These are phyloP conservation scores for Solanum neorickii DNA, from an alignment of 257 asterid genomes.

Conservation along the genomic window DNA sequence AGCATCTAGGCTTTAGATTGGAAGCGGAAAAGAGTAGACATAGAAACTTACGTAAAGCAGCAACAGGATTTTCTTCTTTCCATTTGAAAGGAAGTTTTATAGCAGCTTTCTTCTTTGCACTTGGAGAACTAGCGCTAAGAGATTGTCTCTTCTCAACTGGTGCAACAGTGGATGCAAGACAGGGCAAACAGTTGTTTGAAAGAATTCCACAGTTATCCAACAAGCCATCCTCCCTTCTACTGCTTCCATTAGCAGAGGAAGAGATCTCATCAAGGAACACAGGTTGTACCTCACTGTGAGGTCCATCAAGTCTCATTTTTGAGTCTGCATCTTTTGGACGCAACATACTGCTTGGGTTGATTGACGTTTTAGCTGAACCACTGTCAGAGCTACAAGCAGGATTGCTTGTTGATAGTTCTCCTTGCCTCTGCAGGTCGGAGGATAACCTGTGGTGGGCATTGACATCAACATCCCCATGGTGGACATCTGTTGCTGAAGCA, in stretches of 20 bases:
- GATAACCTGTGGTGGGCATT: slow-evolving; percentile 8
- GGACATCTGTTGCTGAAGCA: slow-evolving; percentile 11
- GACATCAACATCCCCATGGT: slow-evolving; percentile 22
- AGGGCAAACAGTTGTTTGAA: slow-evolving; percentile 76
- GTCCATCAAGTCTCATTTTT: slow-evolving; percentile 30
- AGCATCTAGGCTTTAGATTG: background rate
- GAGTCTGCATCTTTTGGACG: slow-evolving; percentile 14
- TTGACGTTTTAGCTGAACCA: slow-evolving; percentile 22
- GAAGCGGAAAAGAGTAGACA: background rate
- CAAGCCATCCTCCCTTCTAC: slow-evolving; percentile 40
- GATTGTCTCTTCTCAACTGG: slow-evolving; percentile 63
- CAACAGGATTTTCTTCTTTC: slow-evolving; percentile 66
- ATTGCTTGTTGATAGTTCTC: slow-evolving; percentile 13
- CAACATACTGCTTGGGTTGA: slow-evolving; percentile 12
- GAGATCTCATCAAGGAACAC: slow-evolving; percentile 54
- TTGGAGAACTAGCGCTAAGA: slow-evolving; percentile 57
- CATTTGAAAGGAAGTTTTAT: slow-evolving; percentile 62
- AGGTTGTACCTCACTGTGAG: slow-evolving; percentile 24
- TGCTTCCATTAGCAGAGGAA: slow-evolving; percentile 28
- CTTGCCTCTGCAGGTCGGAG: slow-evolving; percentile 20
- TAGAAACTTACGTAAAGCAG: slow-evolving; percentile 50
- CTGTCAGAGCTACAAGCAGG: slow-evolving; percentile 35
- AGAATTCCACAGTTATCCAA: slow-evolving; percentile 70
- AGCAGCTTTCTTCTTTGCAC: slow-evolving; percentile 63
- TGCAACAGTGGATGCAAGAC: slow-evolving; percentile 66